Percentiles rank a stretch among this genome's conserved stretches.
These are phyloP conservation scores for Ophiosphaerella korrae DNA, from an alignment of 2,329 filamentous ascomycete genomes.

Conservation along the genomic window DNA sequence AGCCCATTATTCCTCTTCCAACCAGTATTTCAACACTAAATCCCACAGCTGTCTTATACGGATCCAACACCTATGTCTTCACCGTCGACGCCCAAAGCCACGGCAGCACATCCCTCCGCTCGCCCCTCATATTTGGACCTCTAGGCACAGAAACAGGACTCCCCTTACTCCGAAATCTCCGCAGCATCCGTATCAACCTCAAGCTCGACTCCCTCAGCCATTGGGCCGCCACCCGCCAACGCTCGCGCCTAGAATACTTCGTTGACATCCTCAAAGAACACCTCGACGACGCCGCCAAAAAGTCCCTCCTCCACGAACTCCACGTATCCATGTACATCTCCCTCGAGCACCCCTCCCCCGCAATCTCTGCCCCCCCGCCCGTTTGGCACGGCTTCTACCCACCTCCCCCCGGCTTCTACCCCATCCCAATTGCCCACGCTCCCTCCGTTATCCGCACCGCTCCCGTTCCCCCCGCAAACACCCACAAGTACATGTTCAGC, in stretches of 20 bases:
- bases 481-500: constrained; percentile 20
- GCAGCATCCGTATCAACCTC: constrained; percentile 18
- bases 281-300: constrained; percentile 18
- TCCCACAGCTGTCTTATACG: constrained; percentile 24
- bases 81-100: constrained; percentile 9
- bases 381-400: no score
- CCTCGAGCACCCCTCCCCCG: constrained; percentile 1
- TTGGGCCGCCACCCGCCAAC: constrained; percentile 21
- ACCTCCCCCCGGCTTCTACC: no score
- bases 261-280: constrained; percentile 25
- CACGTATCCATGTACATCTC: no score
- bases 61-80: constrained; percentile 26
- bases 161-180: constrained; percentile 22
- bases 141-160: constrained; percentile 13
- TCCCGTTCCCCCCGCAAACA: neutral
- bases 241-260: constrained; percentile 25
- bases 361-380: neutral
- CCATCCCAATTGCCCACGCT: neutral
- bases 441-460: no score
- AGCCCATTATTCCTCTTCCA: neutral
- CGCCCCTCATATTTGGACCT: constrained; percentile 23
- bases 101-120: constrained; percentile 13
- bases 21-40: neutral
- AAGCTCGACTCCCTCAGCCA: constrained; percentile 1
- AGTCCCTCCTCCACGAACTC: constrained; percentile 21